Conservation (phyloP, 768 basidiomycete genomes). For the Royoungia palumana region DNA sequence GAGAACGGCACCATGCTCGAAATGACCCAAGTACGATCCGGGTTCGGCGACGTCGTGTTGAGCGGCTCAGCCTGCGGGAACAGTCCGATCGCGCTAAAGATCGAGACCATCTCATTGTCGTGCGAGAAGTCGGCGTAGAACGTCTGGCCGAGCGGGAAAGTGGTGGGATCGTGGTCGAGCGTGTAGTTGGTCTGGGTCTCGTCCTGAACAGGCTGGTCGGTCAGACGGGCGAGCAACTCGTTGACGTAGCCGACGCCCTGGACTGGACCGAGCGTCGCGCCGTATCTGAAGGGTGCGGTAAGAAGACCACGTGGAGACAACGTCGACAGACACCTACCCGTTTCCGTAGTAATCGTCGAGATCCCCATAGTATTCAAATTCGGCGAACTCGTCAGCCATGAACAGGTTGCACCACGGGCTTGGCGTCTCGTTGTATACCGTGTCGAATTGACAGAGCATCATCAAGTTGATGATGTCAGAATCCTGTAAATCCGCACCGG, state of each 20-base stretch:
- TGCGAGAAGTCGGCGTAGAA: constrained; percentile 83
- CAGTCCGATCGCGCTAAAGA: constrained; percentile 57
- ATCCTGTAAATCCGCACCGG: constrained; percentile 55
- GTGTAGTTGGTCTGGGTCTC: constrained; percentile 75
- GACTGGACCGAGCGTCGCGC: constrained; percentile 60
- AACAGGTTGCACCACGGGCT: constrained; percentile 75
- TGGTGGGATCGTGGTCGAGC: constrained; percentile 55
- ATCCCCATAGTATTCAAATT: constrained; percentile 64
- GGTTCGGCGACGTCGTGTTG: constrained; percentile 10
- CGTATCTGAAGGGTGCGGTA: constrained; percentile 44
- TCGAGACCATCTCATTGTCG: constrained; percentile 78
- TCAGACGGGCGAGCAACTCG: constrained; percentile 78
- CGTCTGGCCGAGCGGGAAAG: constrained; percentile 67
- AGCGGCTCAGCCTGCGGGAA: constrained; percentile 36
- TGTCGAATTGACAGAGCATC: constrained; percentile 75
- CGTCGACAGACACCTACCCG: constrained; percentile 40
- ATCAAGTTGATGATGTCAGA: constrained; percentile 59
- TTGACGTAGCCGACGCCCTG: constrained; percentile 86
- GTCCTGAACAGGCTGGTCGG: constrained; percentile 57
- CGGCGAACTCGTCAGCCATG: constrained; percentile 50
- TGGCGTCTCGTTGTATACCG: constrained; percentile 41
- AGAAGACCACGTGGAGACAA: not conserved
- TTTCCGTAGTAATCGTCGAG: constrained; percentile 73
- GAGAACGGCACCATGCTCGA: constrained; percentile 68
- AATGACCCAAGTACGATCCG: constrained; percentile 46